phyloP scores from a whole-genome alignment of 176 grass and related monocot species.

The Phyllostachys edulis region DNA sequence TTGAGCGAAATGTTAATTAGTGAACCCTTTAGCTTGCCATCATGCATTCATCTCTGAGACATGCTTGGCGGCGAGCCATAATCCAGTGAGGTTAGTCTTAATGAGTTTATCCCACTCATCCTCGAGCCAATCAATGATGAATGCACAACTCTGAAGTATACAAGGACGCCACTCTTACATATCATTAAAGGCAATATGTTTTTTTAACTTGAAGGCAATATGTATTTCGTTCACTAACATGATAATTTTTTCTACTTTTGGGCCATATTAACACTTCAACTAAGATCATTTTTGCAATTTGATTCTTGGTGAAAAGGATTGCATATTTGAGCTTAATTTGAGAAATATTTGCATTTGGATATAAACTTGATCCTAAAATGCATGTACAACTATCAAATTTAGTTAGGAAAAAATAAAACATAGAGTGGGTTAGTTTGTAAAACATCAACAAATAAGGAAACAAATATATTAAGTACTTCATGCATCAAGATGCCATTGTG shows the following conservation, averaged over 20 bases:
- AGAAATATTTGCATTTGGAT: neutral
- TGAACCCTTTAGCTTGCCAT: constrained; percentile 67
- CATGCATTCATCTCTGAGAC: constrained; percentile 66
- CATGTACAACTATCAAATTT: too few relatives aligned
- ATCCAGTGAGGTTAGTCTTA: constrained; percentile 83
- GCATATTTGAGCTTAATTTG: neutral
- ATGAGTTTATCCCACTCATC: constrained; percentile 67
- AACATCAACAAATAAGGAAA: too few relatives aligned
- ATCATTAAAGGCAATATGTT: too few relatives aligned
- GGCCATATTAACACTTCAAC: neutral
- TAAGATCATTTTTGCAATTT: neutral
- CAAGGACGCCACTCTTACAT: neutral
- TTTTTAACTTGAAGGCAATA: too few relatives aligned
- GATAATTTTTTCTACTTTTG: neutral
- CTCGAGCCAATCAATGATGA: constrained; percentile 67
- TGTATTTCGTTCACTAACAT: neutral
- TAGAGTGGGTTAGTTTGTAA: too few relatives aligned
- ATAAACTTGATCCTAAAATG: neutral
- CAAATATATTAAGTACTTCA: too few relatives aligned
- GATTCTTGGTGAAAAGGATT: neutral
- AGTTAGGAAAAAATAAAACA: too few relatives aligned
- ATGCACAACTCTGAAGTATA: constrained; percentile 54
- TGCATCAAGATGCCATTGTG: too few relatives aligned
- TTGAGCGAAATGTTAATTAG: constrained; percentile 89
- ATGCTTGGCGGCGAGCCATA: constrained; percentile 78